A percentile compares a stretch with the other conserved stretches of the same genome.
These are phyloP conservation scores for Cylindrodendrum hubeiense DNA, from an alignment of 2,329 filamentous ascomycete genomes.

Conservation along the genomic window DNA sequence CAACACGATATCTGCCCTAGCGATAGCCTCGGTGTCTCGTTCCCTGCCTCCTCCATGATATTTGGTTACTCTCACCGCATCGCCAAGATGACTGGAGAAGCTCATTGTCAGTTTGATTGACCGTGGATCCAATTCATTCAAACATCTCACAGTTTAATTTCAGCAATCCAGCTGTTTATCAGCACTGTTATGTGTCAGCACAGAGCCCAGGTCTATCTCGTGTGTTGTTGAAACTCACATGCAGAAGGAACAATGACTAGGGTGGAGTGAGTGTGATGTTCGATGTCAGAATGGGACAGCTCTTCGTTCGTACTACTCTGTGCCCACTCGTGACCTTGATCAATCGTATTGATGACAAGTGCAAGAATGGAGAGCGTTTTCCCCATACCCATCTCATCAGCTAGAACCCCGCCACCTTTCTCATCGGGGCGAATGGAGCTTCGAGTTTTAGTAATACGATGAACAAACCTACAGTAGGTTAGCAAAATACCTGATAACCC, in stretches of 20 bases:
- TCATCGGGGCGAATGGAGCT: constrained; percentile 43
- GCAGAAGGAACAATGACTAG: constrained; percentile 60
- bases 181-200: constrained; percentile 46
- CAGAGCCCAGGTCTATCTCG: background rate
- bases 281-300: constrained; percentile 25
- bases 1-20: constrained; percentile 55
- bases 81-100: constrained; percentile 48
- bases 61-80: constrained; percentile 44
- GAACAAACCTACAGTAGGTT: constrained; percentile 46
- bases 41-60: constrained; percentile 53
- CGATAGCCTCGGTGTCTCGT: constrained; percentile 42
- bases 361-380: constrained; percentile 67
- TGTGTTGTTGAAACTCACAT: constrained; percentile 46
- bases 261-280: constrained; percentile 52
- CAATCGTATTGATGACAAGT: constrained; percentile 57
- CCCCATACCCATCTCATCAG: constrained; percentile 73
- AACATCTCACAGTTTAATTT: constrained; percentile 51
- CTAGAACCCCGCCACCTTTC: constrained; percentile 62
- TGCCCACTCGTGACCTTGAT: constrained; percentile 52
- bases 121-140: background rate
- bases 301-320: constrained; percentile 34
- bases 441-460: constrained; percentile 56
- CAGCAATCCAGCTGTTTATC: constrained; percentile 54
- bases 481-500: background rate
- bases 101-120: background rate